Evolutionary conservation across 768 basidiomycete genomes (phyloP), one percentile per base, ranked within the genome.

Genomic region (Ramaria rubella): DNA sequence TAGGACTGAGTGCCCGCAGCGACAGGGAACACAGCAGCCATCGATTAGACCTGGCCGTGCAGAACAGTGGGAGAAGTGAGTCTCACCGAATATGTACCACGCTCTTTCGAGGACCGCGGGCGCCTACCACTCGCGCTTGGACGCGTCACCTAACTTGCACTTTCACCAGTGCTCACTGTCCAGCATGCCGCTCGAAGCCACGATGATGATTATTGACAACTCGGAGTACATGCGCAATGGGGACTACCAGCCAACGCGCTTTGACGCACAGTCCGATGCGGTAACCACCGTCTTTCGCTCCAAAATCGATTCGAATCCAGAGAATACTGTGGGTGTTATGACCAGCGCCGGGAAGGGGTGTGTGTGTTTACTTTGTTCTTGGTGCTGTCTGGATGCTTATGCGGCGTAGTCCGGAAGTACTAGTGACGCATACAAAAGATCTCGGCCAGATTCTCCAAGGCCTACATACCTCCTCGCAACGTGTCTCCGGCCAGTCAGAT

Each of bases 211-310:
- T 14, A 85, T 98, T 59, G 96, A 99, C 81, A 97, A 97, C 69
- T 96, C 93, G 2, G 92, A 94, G 72, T 94, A 87, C 72, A 96
- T 96, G 87, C 83, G 94, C 57, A 95, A 96, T 67, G 92, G 93
- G 11, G 93, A 94, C 72, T 94, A 92, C 70, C 73, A 75, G 54
- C 92, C 92, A 46, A 85, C 86, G 33, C 82, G 95, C 60, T 93
- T 92, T 66, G 85, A 87, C 30, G 92, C 94, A 1, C 96, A 98
- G 72, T 74, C 86, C 6, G 94, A 98, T 72, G 90, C 95, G 2
- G 89, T 94, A 61, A 93, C 82, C 56, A 82, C 85, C 56, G 79
- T 97, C 64, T 94, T 96, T 70, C 85, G 87, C 68, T 85, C 90
- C 52, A 99, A 99, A 79, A 87, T 87, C 63, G 87, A 91, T 68